phyloP scores from a whole-genome alignment of 805 yeast species.

The Wickerhamomyces bisporus region DNA sequence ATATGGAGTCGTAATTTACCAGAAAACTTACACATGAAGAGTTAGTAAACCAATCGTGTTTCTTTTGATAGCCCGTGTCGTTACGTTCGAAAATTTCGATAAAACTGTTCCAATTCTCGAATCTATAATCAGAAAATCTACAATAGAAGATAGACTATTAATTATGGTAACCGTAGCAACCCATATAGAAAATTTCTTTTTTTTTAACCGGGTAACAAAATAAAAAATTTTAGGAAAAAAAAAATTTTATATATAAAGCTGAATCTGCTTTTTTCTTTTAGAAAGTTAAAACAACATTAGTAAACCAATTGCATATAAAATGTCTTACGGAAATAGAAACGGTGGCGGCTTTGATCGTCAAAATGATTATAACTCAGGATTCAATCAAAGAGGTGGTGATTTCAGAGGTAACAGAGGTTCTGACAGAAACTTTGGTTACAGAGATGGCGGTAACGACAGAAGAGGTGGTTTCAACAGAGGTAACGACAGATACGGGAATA shows the following conservation, averaged over 20 bases:
- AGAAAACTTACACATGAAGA: no score
- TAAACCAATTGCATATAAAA: background rate
- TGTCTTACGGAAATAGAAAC: conserved; percentile 14
- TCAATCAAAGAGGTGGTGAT: conserved; percentile 23
- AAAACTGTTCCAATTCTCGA: no score
- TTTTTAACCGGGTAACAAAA: background rate
- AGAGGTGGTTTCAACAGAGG: conserved; percentile 35
- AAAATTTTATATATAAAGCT: background rate
- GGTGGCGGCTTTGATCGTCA: conserved; percentile 15
- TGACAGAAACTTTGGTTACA: conserved; percentile 28
- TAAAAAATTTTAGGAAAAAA: background rate
- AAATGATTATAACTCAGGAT: conserved; percentile 21
- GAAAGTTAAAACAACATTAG: background rate
- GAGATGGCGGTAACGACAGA: conserved; percentile 37
- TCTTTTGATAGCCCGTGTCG: no score
- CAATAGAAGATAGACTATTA: no score
- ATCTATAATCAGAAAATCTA: no score
- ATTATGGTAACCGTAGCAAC: no score
- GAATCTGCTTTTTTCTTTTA: background rate
- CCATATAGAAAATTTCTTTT: no score
- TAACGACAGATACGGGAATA: conserved; percentile 30
- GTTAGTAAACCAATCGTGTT: no score
- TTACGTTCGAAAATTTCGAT: no score
- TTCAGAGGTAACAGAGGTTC: conserved; percentile 28
- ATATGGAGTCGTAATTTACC: no score